Percentiles rank a stretch among this genome's conserved stretches.
These are phyloP conservation scores for Chenopodium formosanum DNA, from an alignment of 148 eudicot genomes.

Conservation along the genomic window DNA sequence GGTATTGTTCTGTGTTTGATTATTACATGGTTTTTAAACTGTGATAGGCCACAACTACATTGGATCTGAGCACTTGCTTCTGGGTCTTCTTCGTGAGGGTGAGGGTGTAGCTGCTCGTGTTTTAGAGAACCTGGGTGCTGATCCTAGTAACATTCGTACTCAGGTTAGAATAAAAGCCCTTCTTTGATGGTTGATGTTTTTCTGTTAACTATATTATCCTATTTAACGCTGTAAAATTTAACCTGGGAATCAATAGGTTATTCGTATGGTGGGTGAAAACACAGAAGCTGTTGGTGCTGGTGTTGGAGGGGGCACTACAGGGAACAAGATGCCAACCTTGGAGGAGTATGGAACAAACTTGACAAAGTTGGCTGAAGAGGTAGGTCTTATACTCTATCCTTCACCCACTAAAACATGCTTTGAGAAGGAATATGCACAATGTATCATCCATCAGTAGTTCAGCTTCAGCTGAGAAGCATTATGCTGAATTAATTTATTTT, in stretches of 20 bases:
- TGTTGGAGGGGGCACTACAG: conserved; percentile 71
- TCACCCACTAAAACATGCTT: background rate
- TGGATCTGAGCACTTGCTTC: conserved; percentile 90
- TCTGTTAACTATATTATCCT: background rate
- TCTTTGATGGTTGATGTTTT: background rate
- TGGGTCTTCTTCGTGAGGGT: conserved; percentile 95
- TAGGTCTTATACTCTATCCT: conserved; percentile 19
- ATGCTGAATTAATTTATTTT: conserved; percentile 15
- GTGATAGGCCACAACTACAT: conserved; percentile 68
- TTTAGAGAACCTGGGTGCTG: conserved; percentile 88
- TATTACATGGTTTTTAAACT: background rate
- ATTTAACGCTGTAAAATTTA: background rate
- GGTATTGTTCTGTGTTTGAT: background rate
- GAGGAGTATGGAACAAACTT: conserved; percentile 96
- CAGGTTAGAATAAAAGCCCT: conserved; percentile 43
- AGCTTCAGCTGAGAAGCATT: background rate
- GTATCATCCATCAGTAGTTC: too few relatives aligned
- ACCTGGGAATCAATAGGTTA: conserved; percentile 41
- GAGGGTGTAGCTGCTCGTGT: conserved; percentile 95
- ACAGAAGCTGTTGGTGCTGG: conserved; percentile 84
- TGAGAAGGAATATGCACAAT: background rate
- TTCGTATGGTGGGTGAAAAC: conserved; percentile 92
- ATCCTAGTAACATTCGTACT: conserved; percentile 78
- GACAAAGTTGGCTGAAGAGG: conserved; percentile 96
- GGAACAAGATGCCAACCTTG: conserved; percentile 84